Percentiles rank a stretch among this genome's conserved stretches.
phyloP scores from a whole-genome alignment of 805 yeast genomes.

The Candida orba region DNA sequence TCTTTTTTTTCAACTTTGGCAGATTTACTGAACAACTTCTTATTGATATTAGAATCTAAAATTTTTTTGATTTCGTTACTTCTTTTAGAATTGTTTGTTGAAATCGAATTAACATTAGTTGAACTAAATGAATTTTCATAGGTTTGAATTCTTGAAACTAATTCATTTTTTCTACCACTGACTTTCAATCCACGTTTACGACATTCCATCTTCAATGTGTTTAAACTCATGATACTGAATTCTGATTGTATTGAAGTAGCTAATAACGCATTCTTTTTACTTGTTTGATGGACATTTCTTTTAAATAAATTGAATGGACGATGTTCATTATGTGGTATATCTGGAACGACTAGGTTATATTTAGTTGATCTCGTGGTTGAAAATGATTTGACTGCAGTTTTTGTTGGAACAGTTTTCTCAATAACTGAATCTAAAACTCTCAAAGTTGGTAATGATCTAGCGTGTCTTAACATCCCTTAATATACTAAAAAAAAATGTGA shows the following conservation, averaged over 20 bases:
- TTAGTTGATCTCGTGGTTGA: conserved; percentile 10
- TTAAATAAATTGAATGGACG: conserved; percentile 9
- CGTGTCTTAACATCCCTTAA: conserved; percentile 21
- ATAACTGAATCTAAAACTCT: conserved; percentile 11
- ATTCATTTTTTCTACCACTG: conserved; percentile 54
- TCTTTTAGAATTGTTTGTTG: conserved; percentile 10
- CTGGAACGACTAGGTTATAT: conserved; percentile 17
- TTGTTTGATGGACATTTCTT: conserved; percentile 25
- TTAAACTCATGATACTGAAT: conserved; percentile 39
- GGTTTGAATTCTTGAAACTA: conserved; percentile 32
- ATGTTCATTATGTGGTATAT: conserved; percentile 17
- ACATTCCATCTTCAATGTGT: conserved; percentile 51
- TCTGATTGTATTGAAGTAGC: conserved; percentile 20
- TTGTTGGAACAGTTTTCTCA: conserved; percentile 7
- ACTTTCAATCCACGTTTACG: conserved; percentile 51
- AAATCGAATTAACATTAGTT: conserved; percentile 7
- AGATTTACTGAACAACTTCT: conserved; percentile 14
- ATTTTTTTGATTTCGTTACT: neutral
- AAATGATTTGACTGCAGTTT: conserved; percentile 5
- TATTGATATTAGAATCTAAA: neutral
- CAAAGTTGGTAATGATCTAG: conserved; percentile 24
- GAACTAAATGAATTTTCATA: conserved; percentile 16
- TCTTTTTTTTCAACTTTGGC: conserved; percentile 36
- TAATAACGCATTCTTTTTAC: conserved; percentile 21
- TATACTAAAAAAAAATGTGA: too few relatives aligned